Evolutionary conservation across 2,329 filamentous ascomycete genomes (phyloP).

Genomic region (Trichoderma brevicompactum): DNA sequence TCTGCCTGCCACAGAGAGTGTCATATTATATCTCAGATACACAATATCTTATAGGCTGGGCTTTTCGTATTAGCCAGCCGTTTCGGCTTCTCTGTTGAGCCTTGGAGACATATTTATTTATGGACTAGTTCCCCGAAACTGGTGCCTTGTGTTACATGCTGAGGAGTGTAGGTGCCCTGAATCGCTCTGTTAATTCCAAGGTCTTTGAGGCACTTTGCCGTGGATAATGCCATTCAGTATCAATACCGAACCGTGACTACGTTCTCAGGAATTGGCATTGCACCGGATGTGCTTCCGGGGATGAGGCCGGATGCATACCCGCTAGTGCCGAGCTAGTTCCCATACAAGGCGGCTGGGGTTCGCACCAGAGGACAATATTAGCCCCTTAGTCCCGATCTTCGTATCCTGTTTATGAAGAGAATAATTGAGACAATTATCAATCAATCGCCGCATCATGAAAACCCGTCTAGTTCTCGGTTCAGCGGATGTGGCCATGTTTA

Average conservation of each 20-base stretch:
- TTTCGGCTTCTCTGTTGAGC: background rate
- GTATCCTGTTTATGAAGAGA: background rate
- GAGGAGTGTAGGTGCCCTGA: background rate
- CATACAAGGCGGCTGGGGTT: background rate
- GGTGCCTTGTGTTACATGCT: background rate
- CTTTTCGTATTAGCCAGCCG: background rate
- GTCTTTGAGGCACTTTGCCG: background rate
- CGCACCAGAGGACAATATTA: background rate
- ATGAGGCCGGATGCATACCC: background rate
- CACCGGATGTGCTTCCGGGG: background rate
- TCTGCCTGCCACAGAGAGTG: background rate
- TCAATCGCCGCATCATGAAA: background rate
- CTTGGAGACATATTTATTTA: background rate
- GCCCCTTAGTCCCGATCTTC: background rate
- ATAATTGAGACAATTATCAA: background rate
- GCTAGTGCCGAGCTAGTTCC: background rate
- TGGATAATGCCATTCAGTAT: background rate
- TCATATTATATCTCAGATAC: background rate
- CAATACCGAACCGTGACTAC: background rate
- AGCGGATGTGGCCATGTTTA: background rate
- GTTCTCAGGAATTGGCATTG: too few relatives aligned
- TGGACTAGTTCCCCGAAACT: background rate
- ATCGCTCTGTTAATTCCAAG: too few relatives aligned
- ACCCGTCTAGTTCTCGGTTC: background rate
- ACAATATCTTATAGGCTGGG: background rate